Conservation (phyloP, 495 filamentous ascomycete genomes). For the Darksidea phi region DNA sequence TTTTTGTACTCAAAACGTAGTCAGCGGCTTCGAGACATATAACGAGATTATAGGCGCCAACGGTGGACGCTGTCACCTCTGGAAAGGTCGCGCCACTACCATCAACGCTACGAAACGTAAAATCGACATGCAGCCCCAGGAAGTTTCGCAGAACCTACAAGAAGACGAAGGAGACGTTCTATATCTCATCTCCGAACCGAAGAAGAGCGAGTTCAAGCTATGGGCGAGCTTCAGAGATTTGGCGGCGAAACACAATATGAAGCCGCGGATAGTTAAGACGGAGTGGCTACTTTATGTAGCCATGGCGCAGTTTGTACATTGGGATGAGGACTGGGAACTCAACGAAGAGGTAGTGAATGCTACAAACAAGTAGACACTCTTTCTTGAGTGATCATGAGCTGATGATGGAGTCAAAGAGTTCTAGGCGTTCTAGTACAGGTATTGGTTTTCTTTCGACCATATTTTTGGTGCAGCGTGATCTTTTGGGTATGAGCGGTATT, state of each 20-base stretch:
- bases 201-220: slow-evolving; percentile 63
- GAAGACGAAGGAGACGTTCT: slow-evolving; percentile 54
- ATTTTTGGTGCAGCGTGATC: slow-evolving; percentile 4
- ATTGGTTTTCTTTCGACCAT: slow-evolving; percentile 7
- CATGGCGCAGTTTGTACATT: slow-evolving; percentile 75
- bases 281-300: slow-evolving; percentile 90
- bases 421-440: not conserved
- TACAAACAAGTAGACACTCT: not conserved
- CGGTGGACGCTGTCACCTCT: slow-evolving; percentile 78
- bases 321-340: slow-evolving; percentile 59
- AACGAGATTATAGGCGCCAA: slow-evolving; percentile 82
- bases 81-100: slow-evolving; percentile 62
- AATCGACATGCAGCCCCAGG: slow-evolving; percentile 45
- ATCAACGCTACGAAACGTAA: slow-evolving; percentile 49
- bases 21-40: slow-evolving; percentile 78
- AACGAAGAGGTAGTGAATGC: slow-evolving; percentile 33
- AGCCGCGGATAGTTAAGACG: slow-evolving; percentile 69
- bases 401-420: not conserved
- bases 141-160: slow-evolving; percentile 50
- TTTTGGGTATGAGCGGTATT: too few species aligned
- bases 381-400: slow-evolving; percentile 1
- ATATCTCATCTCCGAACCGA: slow-evolving; percentile 34
- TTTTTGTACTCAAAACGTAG: slow-evolving; percentile 74
- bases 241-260: slow-evolving; percentile 67
- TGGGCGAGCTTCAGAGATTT: slow-evolving; percentile 80